Base-by-base conservation (phyloP, 257 asterid species). In the Parsonsia alboflavescens region DNA sequence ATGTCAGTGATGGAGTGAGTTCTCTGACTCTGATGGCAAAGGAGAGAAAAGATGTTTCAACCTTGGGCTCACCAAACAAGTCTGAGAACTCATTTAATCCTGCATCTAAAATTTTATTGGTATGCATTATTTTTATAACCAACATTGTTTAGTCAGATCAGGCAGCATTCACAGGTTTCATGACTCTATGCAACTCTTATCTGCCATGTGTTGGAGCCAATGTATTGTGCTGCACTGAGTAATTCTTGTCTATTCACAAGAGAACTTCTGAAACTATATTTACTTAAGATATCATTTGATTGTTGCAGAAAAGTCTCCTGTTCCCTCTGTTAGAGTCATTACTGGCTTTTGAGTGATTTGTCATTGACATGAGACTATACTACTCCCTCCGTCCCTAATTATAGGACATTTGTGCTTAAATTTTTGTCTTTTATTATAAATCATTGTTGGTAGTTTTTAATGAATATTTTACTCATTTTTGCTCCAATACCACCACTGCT, bases 51-150 rank as follows among this genome's bases (percentile, higher is more conserved):
- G 83, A 83, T 71, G 78, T 72, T 76, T 85, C 88, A 42, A 78
- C 77, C 57, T 77, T 71, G 82, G 10, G 26, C 79, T 75, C 71
- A 68, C 80, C 73, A 46, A 74, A 62, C 68, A 74, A 77, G 66
- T 75, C 65, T 42, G 82, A 72, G 10, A 76, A 74, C 76, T 77
- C 82, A 74, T 79, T 80, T 64, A 49, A 75, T 73, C 76, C 88
- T 21, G 73, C 85, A 41, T 83, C 91, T 58, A 80, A 76, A 76
- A 75, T 77, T 81, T 80, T 87, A 68, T 81, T 67, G 90, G 96
- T 88, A 91, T 46, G 90, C 79, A 72, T 76, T 58, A 53, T 74
- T 77, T 75, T 72, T 71, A 61, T 21, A 7, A 62, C 68, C 68
- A 76, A 56, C 68, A 73, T 65, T 9, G 67, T 71, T 61, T 75